phyloP scores from a whole-genome alignment of 331 rosid species.

The Ulmus americana region DNA sequence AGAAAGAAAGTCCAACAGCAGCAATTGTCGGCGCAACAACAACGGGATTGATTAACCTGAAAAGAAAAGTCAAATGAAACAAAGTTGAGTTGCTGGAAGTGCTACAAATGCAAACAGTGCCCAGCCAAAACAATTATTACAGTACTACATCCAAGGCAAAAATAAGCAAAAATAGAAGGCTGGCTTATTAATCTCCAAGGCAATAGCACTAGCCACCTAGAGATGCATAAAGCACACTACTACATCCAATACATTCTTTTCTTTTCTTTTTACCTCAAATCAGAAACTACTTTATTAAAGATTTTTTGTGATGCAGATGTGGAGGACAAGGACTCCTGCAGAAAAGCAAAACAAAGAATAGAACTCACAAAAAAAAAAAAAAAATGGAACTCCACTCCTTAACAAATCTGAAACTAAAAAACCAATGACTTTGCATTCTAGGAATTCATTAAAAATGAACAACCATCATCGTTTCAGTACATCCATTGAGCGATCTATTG shows the following conservation, averaged over 20 bases:
- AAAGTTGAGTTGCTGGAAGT: slow-evolving; percentile 4
- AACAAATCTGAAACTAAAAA: neutral
- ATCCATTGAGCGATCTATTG: neutral
- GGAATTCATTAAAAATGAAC: neutral
- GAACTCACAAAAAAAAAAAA: too few species aligned
- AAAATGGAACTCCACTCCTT: neutral
- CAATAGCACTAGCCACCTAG: too few species aligned
- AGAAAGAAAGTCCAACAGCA: slow-evolving; percentile 98
- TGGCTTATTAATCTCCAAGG: too few species aligned
- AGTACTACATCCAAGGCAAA: neutral
- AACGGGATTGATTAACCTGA: slow-evolving; percentile 95
- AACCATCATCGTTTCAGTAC: neutral
- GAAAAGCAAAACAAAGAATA: too few species aligned
- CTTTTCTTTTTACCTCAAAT: too few species aligned
- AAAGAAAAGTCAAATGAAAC: slow-evolving; percentile 24
- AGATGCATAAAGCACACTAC: too few species aligned
- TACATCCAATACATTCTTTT: too few species aligned
- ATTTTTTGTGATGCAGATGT: too few species aligned
- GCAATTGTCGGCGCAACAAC: slow-evolving; percentile 97
- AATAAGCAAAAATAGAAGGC: too few species aligned
- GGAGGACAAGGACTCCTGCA: too few species aligned
- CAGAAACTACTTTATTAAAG: too few species aligned
- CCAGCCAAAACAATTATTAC: neutral
- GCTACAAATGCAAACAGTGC: neutral
- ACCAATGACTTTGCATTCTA: too few species aligned